A percentile compares a stretch with the other conserved stretches of the same genome.
Conservation (phyloP, 2,329 filamentous ascomycete species). For the Chalaropsis ovoidea region DNA sequence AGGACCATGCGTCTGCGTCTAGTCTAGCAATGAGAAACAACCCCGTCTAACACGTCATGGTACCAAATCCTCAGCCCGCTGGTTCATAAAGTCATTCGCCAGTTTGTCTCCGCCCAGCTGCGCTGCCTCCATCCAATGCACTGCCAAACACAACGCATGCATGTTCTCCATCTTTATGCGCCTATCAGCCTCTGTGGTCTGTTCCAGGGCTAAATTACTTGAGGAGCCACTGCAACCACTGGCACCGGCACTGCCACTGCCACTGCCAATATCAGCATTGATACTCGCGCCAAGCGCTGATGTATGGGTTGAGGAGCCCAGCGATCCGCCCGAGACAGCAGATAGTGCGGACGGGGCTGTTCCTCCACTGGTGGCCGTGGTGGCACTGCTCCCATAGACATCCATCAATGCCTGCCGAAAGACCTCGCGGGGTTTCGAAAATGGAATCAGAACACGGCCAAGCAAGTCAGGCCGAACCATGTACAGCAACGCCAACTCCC, state of each 20-base stretch:
- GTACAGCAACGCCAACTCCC: constrained; percentile 88
- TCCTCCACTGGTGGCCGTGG: constrained; percentile 15
- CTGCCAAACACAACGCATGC: constrained; percentile 81
- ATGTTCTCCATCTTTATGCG: constrained; percentile 45
- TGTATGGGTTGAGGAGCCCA: background rate
- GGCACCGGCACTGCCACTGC: no score
- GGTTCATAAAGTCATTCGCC: constrained; percentile 70
- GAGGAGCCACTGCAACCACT: background rate
- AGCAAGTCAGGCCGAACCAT: constrained; percentile 83
- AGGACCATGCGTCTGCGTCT: background rate
- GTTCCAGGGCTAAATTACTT: background rate
- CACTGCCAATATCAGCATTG: background rate
- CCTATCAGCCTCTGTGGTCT: background rate
- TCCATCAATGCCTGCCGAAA: constrained; percentile 85
- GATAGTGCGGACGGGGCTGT: background rate
- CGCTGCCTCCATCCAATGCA: constrained; percentile 94
- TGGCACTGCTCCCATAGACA: constrained; percentile 41
- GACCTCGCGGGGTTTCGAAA: constrained; percentile 75
- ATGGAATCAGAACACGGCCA: constrained; percentile 66
- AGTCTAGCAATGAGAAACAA: background rate
- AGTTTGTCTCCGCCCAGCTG: constrained; percentile 77
- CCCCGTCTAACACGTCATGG: background rate
- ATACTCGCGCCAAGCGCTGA: background rate
- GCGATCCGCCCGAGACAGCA: background rate
- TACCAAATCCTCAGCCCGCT: constrained; percentile 36